Conservation (phyloP, 2,329 filamentous ascomycete genomes). For the Aspergillus fructus region DNA sequence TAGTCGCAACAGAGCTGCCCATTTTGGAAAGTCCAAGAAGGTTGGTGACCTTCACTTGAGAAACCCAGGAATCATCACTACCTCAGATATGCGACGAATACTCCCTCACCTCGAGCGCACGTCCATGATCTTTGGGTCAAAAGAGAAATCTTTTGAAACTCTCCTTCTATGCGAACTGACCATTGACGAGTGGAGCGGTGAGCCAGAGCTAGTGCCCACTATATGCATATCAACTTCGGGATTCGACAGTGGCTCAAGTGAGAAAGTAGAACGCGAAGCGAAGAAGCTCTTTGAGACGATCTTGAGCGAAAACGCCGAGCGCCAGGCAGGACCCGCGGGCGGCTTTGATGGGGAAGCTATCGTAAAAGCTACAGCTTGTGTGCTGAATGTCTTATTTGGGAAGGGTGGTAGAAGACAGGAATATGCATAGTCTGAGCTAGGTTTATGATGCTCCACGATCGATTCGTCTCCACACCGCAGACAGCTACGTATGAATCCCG, state of each 20-base stretch:
- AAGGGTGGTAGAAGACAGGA: background rate
- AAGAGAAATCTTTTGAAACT: slow-evolving; percentile 17
- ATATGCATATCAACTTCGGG: slow-evolving; percentile 31
- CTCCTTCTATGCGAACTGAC: slow-evolving; percentile 36
- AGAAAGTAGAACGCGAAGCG: slow-evolving; percentile 37
- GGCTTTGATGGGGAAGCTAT: slow-evolving; percentile 28
- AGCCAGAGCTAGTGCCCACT: slow-evolving; percentile 37
- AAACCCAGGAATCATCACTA: slow-evolving; percentile 17
- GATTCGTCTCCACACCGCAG: too few species aligned
- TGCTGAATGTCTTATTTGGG: slow-evolving; percentile 34
- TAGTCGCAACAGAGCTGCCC: background rate
- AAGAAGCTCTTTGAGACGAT: slow-evolving; percentile 40
- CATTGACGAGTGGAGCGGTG: slow-evolving; percentile 42
- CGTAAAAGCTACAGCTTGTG: slow-evolving; percentile 36
- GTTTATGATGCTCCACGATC: background rate
- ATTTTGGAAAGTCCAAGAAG: background rate
- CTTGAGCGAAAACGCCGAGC: slow-evolving; percentile 22
- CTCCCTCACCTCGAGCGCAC: slow-evolving; percentile 39
- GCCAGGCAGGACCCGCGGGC: slow-evolving; percentile 4
- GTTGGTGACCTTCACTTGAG: background rate
- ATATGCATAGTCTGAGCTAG: background rate
- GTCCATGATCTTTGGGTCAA: slow-evolving; percentile 32
- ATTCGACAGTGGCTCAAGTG: background rate
- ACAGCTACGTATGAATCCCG: background rate
- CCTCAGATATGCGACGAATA: slow-evolving; percentile 28